Percentiles rank a stretch among this genome's conserved stretches.
Evolutionary conservation across 2,329 filamentous ascomycete species (phyloP).

Genomic region (Blastomyces silverae): DNA sequence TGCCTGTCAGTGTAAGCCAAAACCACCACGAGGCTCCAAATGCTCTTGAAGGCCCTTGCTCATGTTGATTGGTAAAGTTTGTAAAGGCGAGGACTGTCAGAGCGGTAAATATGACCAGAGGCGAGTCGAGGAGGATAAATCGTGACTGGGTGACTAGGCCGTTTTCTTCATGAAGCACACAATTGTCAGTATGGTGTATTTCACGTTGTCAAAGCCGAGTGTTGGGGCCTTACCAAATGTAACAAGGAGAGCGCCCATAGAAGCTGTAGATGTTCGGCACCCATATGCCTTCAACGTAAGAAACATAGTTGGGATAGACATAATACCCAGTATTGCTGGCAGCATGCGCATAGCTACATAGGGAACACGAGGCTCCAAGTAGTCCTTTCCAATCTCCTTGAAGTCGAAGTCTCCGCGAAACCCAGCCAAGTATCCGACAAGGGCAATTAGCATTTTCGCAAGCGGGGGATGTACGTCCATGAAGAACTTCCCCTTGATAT

Average conservation of each 20-base stretch:
- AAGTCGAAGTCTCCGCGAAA: slow-evolving; percentile 97
- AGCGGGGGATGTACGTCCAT: slow-evolving; percentile 99
- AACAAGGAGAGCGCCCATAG: slow-evolving; percentile 75
- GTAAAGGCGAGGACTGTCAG: slow-evolving; percentile 84
- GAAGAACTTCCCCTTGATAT: slow-evolving; percentile 98
- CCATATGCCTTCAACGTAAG: slow-evolving; percentile 85
- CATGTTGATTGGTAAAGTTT: slow-evolving; percentile 94
- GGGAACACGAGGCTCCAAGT: slow-evolving; percentile 85
- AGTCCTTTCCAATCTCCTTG: slow-evolving; percentile 99
- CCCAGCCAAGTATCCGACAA: slow-evolving; percentile 89
- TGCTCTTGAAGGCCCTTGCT: slow-evolving; percentile 79
- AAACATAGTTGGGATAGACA: slow-evolving; percentile 88
- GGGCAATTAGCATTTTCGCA: slow-evolving; percentile 91
- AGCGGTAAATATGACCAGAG: slow-evolving; percentile 85
- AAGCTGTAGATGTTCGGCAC: slow-evolving; percentile 77
- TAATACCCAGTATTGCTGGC: slow-evolving; percentile 79
- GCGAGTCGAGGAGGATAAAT: slow-evolving; percentile 91
- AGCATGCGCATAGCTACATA: slow-evolving; percentile 97
- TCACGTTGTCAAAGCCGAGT: neutral
- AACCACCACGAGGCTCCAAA: slow-evolving; percentile 96
- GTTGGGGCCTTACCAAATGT: slow-evolving; percentile 66
- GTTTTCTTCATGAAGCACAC: slow-evolving; percentile 60
- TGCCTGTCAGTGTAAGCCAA: slow-evolving; percentile 80
- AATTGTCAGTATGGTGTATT: slow-evolving; percentile 18
- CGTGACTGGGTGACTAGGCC: slow-evolving; percentile 91